Evolutionary conservation across 2,329 filamentous ascomycete species (phyloP).

Genomic region (Rachicladosporium sp.): DNA sequence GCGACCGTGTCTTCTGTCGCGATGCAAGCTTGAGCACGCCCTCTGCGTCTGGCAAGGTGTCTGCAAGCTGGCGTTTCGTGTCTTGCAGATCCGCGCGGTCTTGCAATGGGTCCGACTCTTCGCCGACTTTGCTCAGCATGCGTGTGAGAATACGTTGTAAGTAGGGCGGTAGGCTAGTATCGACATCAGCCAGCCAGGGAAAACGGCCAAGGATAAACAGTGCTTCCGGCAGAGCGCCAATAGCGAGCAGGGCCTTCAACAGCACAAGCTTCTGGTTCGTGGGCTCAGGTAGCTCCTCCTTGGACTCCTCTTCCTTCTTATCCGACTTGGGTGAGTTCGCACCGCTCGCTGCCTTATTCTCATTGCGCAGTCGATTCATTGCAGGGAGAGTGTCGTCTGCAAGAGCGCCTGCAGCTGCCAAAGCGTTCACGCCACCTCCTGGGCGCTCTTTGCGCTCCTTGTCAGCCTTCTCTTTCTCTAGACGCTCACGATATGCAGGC

Average conservation of each 20-base stretch:
- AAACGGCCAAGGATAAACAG: constrained; percentile 86
- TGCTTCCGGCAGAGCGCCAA: constrained; percentile 85
- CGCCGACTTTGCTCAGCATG: constrained; percentile 65
- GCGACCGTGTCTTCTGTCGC: constrained; percentile 34
- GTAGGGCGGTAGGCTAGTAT: constrained; percentile 66
- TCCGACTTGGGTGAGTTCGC: constrained; percentile 30
- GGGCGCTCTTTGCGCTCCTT: constrained; percentile 59
- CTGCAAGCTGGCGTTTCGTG: constrained; percentile 38
- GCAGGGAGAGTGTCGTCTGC: constrained; percentile 61
- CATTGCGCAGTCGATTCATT: constrained; percentile 29
- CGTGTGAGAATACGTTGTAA: constrained; percentile 78
- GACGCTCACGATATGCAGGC: constrained; percentile 57
- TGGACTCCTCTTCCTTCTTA: constrained; percentile 33
- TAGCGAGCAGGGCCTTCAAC: constrained; percentile 72
- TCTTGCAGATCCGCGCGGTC: constrained; percentile 33
- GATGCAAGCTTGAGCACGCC: constrained; percentile 48
- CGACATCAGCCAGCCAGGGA: constrained; percentile 80
- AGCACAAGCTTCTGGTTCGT: constrained; percentile 79
- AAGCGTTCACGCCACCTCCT: constrained; percentile 63
- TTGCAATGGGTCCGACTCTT: constrained; percentile 36
- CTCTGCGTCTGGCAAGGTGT: constrained; percentile 57
- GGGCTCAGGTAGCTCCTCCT: constrained; percentile 53
- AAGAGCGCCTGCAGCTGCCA: constrained; percentile 76
- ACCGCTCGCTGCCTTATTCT: constrained; percentile 32
- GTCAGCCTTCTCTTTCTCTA: constrained; percentile 64